Evolutionary conservation across 805 yeast genomes (phyloP).

Genomic region (Lipomyces anomalus): DNA sequence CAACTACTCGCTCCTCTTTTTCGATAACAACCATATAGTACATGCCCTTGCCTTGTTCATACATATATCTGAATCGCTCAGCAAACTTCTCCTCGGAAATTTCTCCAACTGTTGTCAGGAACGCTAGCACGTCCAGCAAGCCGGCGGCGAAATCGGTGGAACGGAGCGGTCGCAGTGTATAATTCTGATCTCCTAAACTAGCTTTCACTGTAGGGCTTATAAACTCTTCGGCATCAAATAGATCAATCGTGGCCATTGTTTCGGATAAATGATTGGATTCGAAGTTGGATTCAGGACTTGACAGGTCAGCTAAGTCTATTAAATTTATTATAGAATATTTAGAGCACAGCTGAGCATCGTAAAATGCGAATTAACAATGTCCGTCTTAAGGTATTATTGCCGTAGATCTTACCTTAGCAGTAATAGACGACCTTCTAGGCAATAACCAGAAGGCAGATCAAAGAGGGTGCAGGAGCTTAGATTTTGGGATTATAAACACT

Average conservation of each 20-base stretch:
- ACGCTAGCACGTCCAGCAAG: slow-evolving; percentile 55
- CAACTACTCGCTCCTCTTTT: slow-evolving; percentile 56
- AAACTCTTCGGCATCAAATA: slow-evolving; percentile 1
- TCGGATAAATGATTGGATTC: neutral
- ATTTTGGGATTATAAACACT: no score
- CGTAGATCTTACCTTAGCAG: no score
- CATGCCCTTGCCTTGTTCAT: slow-evolving; percentile 37
- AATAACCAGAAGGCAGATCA: no score
- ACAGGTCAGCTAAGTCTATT: no score
- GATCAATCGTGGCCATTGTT: neutral
- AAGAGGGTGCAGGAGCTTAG: no score
- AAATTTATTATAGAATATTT: no score
- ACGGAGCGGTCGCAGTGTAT: slow-evolving; percentile 54
- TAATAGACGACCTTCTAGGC: no score
- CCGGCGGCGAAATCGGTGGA: slow-evolving; percentile 56
- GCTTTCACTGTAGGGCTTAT: slow-evolving; percentile 26
- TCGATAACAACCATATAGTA: slow-evolving; percentile 70
- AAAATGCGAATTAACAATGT: no score
- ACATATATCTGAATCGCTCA: slow-evolving; percentile 56
- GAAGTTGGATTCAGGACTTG: no score
- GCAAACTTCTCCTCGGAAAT: slow-evolving; percentile 49
- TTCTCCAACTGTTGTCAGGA: slow-evolving; percentile 78
- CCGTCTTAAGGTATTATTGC: no score
- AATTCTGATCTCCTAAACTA: slow-evolving; percentile 53
- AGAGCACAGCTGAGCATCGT: no score